These are phyloP conservation scores for Pseudopyricularia cyperi DNA, from an alignment of 2,329 filamentous ascomycete species.

Conservation along the genomic window DNA sequence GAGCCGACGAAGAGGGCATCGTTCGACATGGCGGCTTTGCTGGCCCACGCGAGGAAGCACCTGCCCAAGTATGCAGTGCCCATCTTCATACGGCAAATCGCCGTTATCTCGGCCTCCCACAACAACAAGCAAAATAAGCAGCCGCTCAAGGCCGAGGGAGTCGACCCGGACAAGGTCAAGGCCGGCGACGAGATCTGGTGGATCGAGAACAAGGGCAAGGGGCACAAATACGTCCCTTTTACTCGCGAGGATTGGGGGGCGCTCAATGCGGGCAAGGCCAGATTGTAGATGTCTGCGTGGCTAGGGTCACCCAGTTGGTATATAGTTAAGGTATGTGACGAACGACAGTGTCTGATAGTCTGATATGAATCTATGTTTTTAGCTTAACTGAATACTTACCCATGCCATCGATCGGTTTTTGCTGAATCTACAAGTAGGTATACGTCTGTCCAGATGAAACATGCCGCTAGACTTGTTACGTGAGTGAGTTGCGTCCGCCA, in stretches of 20 bases:
- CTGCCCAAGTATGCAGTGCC: slow-evolving; percentile 66
- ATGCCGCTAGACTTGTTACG: too few relatives aligned
- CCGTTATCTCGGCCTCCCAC: slow-evolving; percentile 46
- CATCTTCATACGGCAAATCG: slow-evolving; percentile 53
- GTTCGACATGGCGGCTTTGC: slow-evolving; percentile 48
- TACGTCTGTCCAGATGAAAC: too few relatives aligned
- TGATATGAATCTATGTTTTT: too few relatives aligned
- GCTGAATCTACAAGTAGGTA: too few relatives aligned
- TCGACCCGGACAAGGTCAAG: slow-evolving; percentile 39
- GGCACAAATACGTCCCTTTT: slow-evolving; percentile 45
- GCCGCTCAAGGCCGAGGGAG: slow-evolving; percentile 52
- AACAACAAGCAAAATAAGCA: slow-evolving; percentile 77
- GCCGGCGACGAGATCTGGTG: slow-evolving; percentile 31
- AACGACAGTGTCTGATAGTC: too few relatives aligned
- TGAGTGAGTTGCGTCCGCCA: too few relatives aligned
- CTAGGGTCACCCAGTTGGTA: not conserved
- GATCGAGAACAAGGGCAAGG: slow-evolving; percentile 43
- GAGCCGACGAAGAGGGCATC: slow-evolving; percentile 7
- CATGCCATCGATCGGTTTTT: too few relatives aligned
- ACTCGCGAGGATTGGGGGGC: slow-evolving; percentile 42
- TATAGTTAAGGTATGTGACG: too few relatives aligned
- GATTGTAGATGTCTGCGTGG: slow-evolving; percentile 5
- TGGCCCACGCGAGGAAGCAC: slow-evolving; percentile 41
- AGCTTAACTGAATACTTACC: too few relatives aligned
- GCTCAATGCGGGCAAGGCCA: slow-evolving; percentile 13